phyloP scores from a whole-genome alignment of 176 grass and related monocot species.

The Eremochloa ophiuroides region DNA sequence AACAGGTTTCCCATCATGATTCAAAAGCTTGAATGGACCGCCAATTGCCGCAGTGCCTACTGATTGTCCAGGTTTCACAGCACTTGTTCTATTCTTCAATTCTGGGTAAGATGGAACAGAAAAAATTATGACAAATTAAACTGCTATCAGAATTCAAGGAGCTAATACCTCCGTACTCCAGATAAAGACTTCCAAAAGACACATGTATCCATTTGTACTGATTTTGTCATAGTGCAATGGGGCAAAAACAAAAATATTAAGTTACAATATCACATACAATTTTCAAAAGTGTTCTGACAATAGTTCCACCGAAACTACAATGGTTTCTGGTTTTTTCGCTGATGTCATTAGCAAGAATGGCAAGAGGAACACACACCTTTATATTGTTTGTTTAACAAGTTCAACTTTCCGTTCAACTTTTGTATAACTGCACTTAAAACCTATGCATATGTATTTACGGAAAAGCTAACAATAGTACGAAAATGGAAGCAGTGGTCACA shows the following conservation, averaged over 20 bases:
- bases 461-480: neutral
- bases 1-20: constrained; percentile 47
- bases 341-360: neutral
- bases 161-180: neutral
- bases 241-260: neutral
- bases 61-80: constrained; percentile 48
- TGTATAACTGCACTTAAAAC: neutral
- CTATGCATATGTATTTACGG: neutral
- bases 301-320: neutral
- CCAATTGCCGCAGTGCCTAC: constrained; percentile 57
- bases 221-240: neutral
- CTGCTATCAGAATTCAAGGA: neutral
- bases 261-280: neutral
- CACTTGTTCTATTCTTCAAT: constrained; percentile 48
- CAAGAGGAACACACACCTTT: neutral
- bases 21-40: constrained; percentile 68
- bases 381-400: neutral
- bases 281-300: neutral
- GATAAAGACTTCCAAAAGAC: neutral
- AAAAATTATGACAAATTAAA: neutral
- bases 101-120: constrained; percentile 27
- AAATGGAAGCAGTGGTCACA: neutral
- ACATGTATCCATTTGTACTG: neutral
- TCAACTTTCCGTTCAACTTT: neutral
- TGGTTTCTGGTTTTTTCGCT: neutral